A percentile compares a stretch with the other conserved stretches of the same genome.
These are phyloP conservation scores for Melanomma pulvis-pyrius DNA, from an alignment of 495 filamentous ascomycete genomes.

Conservation along the genomic window DNA sequence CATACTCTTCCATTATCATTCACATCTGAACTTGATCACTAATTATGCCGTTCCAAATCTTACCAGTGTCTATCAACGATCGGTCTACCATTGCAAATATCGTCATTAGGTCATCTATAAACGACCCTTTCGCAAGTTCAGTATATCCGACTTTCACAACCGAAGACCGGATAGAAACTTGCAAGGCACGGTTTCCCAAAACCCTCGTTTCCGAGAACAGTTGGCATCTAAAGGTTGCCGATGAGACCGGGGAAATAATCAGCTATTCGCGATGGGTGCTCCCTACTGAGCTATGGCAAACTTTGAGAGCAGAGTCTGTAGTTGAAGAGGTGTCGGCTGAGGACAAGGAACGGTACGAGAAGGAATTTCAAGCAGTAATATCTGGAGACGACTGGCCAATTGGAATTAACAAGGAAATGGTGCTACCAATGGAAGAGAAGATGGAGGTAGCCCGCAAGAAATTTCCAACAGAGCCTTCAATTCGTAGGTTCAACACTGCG, in stretches of 20 bases:
- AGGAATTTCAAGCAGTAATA: not conserved
- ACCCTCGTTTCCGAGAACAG: not conserved
- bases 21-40: not conserved
- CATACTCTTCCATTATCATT: too few species aligned
- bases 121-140: not conserved
- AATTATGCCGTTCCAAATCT: not conserved
- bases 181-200: not conserved
- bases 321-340: not conserved
- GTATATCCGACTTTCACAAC: not conserved
- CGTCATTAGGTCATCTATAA: not conserved
- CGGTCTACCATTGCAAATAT: not conserved
- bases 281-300: not conserved
- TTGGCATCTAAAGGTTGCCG: not conserved
- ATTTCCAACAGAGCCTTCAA: not conserved
- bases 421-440: not conserved
- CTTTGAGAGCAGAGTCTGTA: not conserved
- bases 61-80: not conserved
- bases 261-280: not conserved
- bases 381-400: not conserved
- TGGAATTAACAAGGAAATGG: not conserved
- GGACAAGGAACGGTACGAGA: not conserved
- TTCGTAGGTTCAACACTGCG: not conserved
- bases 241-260: not conserved
- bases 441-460: not conserved
- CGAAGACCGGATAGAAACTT: not conserved